A percentile compares a stretch with the other conserved stretches of the same genome.
Evolutionary conservation across 192 early-diverging fungal species (phyloP).

Genomic region (Linnemannia zychae): DNA sequence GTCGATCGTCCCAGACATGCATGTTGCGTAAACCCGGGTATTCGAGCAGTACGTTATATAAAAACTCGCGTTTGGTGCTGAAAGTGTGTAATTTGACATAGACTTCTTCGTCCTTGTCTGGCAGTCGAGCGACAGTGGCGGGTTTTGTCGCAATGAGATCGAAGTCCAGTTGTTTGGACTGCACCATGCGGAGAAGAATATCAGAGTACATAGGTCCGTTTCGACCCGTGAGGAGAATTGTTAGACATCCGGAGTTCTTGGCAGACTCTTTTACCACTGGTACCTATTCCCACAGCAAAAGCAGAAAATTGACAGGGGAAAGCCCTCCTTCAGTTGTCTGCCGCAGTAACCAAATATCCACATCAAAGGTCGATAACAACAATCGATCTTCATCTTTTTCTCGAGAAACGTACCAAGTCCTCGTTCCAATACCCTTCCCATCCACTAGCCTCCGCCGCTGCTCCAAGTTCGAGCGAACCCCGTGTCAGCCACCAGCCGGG

Average conservation of each 20-base stretch:
- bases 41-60: conserved; percentile 64
- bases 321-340: not conserved
- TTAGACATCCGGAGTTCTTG: conserved; percentile 37
- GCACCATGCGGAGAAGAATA: conserved; percentile 56
- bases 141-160: conserved; percentile 53
- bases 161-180: conserved; percentile 58
- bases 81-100: conserved; percentile 63
- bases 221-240: conserved; percentile 38
- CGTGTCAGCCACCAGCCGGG: conserved; percentile 73
- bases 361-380: no score
- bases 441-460: conserved; percentile 20
- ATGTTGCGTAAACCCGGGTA: conserved; percentile 62
- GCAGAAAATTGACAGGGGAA: not conserved
- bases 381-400: not conserved
- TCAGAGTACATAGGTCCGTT: conserved; percentile 50
- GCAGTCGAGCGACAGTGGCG: not conserved
- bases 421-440: conserved; percentile 57
- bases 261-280: conserved; percentile 57
- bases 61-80: conserved; percentile 68
- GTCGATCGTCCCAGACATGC: conserved; percentile 72
- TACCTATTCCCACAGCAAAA: conserved; percentile 35
- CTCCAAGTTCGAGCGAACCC: conserved; percentile 58
- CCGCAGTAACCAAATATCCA: not conserved
- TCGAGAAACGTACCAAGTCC: conserved; percentile 25
- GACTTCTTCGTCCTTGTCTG: not conserved